Conservation (phyloP, 2,329 filamentous ascomycete species). For the Falciphora oryzae region DNA sequence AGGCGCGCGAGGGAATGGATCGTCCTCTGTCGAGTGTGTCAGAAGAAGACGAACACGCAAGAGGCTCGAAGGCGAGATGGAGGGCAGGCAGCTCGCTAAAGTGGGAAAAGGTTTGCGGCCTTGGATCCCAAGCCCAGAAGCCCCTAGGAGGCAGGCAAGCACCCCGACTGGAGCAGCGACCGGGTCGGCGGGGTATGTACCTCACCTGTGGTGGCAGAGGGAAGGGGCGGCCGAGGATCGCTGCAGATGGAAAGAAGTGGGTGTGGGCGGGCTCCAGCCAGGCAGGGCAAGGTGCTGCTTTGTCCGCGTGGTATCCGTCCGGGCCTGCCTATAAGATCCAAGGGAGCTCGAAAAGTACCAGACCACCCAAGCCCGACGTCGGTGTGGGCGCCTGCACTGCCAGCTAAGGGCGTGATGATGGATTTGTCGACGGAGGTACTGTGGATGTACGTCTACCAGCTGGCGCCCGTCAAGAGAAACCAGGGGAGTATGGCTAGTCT, state of each 20-base stretch:
- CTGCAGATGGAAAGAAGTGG: background rate
- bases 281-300: background rate
- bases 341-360: background rate
- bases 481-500: background rate
- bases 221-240: background rate
- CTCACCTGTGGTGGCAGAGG: background rate
- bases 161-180: background rate
- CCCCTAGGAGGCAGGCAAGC: background rate
- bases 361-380: background rate
- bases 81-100: background rate
- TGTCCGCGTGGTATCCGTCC: background rate
- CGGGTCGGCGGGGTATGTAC: background rate
- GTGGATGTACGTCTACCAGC: background rate
- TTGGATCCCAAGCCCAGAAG: background rate
- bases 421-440: background rate
- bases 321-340: background rate
- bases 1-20: background rate
- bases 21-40: background rate
- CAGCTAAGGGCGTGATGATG: background rate
- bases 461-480: background rate
- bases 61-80: background rate
- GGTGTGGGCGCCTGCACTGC: background rate
- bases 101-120: background rate
- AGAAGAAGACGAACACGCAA: background rate
- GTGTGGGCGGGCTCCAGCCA: background rate